Percentiles rank a stretch among this genome's conserved stretches.
These are phyloP conservation scores for Selaginella moellendorffii DNA, from an alignment of 75 land plant species.

Conservation along the genomic window DNA sequence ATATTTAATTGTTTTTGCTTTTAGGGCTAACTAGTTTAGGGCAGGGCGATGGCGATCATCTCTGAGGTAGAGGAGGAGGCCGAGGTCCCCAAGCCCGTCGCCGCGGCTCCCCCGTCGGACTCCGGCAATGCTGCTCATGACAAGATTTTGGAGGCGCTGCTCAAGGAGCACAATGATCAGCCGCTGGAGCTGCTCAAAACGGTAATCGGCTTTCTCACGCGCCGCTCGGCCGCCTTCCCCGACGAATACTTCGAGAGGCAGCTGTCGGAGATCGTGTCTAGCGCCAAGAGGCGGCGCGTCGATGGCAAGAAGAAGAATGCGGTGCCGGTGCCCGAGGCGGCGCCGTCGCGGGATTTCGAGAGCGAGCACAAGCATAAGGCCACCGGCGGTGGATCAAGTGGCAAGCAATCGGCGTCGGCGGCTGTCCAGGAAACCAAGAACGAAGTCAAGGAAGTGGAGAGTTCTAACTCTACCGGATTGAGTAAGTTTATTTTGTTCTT, in stretches of 20 bases:
- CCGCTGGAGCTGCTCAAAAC: conserved; percentile 35
- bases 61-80: conserved; percentile 35
- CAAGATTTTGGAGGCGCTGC: conserved; percentile 2
- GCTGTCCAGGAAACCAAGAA: conserved; percentile 3
- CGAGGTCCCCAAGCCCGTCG: conserved; percentile 10
- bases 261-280: conserved; percentile 10
- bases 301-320: conserved; percentile 18
- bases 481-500: neutral
- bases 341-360: conserved; percentile 9
- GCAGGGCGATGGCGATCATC: conserved; percentile 45
- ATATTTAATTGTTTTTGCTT: too few species aligned
- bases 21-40: too few species aligned
- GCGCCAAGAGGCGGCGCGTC: conserved; percentile 8
- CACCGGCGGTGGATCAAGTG: conserved; percentile 1
- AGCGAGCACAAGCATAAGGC: conserved; percentile 12
- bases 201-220: conserved; percentile 34
- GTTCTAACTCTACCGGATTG: neutral
- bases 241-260: conserved; percentile 6
- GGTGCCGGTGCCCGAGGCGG: conserved; percentile 14
- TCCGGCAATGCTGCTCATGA: conserved; percentile 10
- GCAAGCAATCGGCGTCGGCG: neutral
- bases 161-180: conserved; percentile 17
- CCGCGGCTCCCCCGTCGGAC: neutral
- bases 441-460: conserved; percentile 2
- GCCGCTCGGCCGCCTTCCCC: conserved; percentile 21